Base-by-base conservation (phyloP, 495 filamentous ascomycete genomes). In the Lichenothelia convexa region DNA sequence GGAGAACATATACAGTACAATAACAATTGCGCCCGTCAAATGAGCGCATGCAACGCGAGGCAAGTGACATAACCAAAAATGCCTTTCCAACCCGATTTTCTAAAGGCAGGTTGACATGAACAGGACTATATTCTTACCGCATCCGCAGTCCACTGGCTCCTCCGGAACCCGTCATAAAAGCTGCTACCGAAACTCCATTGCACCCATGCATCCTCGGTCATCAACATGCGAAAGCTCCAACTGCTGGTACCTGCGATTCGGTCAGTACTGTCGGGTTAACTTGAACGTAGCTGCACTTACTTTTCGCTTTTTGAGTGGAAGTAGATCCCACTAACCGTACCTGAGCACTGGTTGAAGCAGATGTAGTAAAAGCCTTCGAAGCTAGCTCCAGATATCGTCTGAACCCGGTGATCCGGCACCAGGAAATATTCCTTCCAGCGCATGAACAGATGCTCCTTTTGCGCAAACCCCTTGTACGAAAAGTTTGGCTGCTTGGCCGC, bases 311-410 rank as follows among this genome's bases (percentile, higher is more conserved):
- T 93, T 20, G 84, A 78, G 59, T 99, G 91, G 55, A 92, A 99
- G 56, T 99, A 99, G 34, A 93, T 93, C 7, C 91, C 91, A 47
- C 70, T 81, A 12, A 99, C 77, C 22, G 65, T 76, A 12, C 89
- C 89, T 18, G 67, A 61, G 9, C 80, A 61, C 59, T 95, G 91
- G 52, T 94, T 93, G 61, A 95, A 99, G 58, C 86, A 94, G 40
- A 99, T 95, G 47, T 95, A 99, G 51, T 99, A 99, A 50, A 99
- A 99, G 0, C 91, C 91, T 45, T 99, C 91, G 47, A 94, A 99
- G 46, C 85, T 93, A 1, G 91, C 91, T 3, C 91, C 91, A 19
- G 72, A 76, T 41, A 99, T 89, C 13, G 80, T 83, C 40, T 73
- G 64, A 16, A 94, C 83, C 2, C 82, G 70, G 56, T 99, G 91